These are phyloP conservation scores for Aspergillus indologenus DNA, from an alignment of 495 filamentous ascomycete genomes.

Conservation along the genomic window DNA sequence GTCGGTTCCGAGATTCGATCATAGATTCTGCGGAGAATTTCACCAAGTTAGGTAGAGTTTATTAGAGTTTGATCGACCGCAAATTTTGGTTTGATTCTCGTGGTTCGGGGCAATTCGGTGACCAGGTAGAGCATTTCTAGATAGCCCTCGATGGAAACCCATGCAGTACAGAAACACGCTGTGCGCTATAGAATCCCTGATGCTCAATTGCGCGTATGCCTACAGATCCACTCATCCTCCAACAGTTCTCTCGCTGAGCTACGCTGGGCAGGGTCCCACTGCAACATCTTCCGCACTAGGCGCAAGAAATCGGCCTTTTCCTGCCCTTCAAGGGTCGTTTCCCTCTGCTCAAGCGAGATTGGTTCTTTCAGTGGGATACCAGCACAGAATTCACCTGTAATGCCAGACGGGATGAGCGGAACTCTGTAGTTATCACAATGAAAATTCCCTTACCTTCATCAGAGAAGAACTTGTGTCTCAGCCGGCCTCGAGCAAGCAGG, in stretches of 20 bases:
- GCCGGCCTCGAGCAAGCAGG: conserved; percentile 27
- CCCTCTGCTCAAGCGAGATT: conserved; percentile 32
- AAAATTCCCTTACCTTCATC: conserved; percentile 11
- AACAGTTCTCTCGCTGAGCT: conserved; percentile 24
- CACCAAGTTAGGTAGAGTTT: no score
- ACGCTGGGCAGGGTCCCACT: conserved; percentile 26
- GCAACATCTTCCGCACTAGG: conserved; percentile 39
- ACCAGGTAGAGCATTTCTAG: neutral
- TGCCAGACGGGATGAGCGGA: neutral
- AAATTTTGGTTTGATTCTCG: neutral
- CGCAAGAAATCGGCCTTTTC: conserved; percentile 33
- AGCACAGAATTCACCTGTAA: conserved; percentile 18
- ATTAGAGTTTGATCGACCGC: neutral
- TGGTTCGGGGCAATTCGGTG: neutral
- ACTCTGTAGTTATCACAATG: neutral
- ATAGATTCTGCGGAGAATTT: no score
- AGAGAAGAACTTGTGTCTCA: conserved; percentile 21
- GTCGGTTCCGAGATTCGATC: no score
- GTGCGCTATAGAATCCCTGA: no score
- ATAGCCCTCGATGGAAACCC: neutral
- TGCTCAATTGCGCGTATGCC: neutral
- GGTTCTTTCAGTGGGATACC: conserved; percentile 13
- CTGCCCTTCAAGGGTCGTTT: conserved; percentile 18
- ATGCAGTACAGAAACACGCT: neutral
- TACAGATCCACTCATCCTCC: conserved; percentile 29